Base-by-base conservation (phyloP, 768 basidiomycete genomes). In the Pleurotus citrinopileatus region DNA sequence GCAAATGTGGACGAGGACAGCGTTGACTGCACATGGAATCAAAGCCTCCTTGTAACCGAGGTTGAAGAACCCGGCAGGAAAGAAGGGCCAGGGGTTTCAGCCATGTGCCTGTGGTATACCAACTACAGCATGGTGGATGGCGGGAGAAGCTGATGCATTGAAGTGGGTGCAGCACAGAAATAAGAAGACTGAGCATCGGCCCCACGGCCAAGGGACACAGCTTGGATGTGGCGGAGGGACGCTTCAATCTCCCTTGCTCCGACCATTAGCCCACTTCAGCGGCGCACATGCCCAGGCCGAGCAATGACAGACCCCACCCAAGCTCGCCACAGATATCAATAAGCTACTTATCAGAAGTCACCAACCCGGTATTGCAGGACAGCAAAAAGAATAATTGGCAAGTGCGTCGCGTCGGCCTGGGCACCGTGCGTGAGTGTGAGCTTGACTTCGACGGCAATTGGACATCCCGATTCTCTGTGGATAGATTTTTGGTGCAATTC, bases 141-240 rank as follows among this genome's bases (percentile, higher is more conserved):
- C 46, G 46, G 46, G 46, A 48, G 46, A 48, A 48, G 3, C 46
- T 25, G 46, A 47, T 26, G 25, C n/a, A 22, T 6, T 15, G 43
- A 44, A 47, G 46, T 9, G 32, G 32, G n/a, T 34, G 32, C 9
- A n/a, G 32, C 32, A 9, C n/a, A 34, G 32, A 34, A 9, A n/a
- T 9, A n/a, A 34, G n/a, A 34, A 34, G 32, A 34, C 32, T 34
- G 32, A 9, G n/a, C n/a, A 34, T 34, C 32, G 32, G 32, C 32
- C 32, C 32, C 32, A 34, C 32, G 32, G 32, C 32, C 32, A 34
- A 34, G 32, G 10, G 32, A 34, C 32, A 34, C 32, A 34, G 32
- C 32, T 10, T 34, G 32, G 32, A 34, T 34, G 32, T 34, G 32
- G 32, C 32, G 32, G 32, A 34, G 32, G 32, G 32, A n/a, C 32